Percentiles rank a stretch among this genome's conserved stretches.
Evolutionary conservation across 257 asterid species (phyloP).

Genomic region (Catharanthus roseus): DNA sequence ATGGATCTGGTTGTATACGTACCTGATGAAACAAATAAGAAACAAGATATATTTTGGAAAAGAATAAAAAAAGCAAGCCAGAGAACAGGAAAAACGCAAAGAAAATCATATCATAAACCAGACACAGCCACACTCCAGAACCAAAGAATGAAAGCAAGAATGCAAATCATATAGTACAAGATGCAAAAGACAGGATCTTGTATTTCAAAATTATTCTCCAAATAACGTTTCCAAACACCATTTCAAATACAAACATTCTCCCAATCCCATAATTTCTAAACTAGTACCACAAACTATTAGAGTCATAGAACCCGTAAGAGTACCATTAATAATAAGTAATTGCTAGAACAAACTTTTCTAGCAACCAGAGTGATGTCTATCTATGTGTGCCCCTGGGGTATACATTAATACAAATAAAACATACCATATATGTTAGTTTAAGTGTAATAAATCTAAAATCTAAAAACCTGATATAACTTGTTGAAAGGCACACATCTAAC

Average conservation of each 20-base stretch:
- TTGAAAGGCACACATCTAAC: no score
- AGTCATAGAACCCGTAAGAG: background rate
- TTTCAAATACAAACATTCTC: background rate
- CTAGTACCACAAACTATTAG: background rate
- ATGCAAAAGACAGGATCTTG: background rate
- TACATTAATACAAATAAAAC: no score
- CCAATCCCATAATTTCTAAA: background rate
- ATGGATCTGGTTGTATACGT: conserved; percentile 74
- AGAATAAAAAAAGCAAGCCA: background rate
- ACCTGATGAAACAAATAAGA: conserved; percentile 35
- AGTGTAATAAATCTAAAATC: no score
- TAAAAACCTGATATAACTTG: no score
- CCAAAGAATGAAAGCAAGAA: background rate
- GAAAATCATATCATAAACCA: background rate
- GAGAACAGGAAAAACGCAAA: background rate
- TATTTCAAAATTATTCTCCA: background rate
- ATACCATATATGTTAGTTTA: no score
- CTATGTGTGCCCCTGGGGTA: no score
- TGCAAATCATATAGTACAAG: background rate
- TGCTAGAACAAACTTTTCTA: background rate
- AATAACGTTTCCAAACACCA: background rate
- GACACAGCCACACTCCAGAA: background rate
- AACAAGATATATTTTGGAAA: background rate
- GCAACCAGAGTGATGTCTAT: background rate
- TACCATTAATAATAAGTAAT: background rate